Evolutionary conservation across 2,329 filamentous ascomycete species (phyloP).

Genomic region (Cercospora canescens): DNA sequence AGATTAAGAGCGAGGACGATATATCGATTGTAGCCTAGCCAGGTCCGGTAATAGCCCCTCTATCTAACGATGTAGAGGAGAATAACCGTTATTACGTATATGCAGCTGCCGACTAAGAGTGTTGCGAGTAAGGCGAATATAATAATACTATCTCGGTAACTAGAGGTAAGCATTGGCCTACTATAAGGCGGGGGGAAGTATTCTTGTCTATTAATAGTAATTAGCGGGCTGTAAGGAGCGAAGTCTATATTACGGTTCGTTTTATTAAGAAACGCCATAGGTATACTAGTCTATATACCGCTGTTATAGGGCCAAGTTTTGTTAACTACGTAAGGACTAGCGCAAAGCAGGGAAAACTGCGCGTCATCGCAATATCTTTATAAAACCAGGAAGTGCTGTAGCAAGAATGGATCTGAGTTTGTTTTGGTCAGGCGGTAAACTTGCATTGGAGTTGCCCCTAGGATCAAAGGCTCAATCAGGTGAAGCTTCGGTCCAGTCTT

Average conservation of each 20-base stretch:
- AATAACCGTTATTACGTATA: slow-evolving; percentile 34
- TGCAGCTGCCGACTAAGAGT: slow-evolving; percentile 30
- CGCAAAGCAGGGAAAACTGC: no score
- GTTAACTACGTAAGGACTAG: not conserved
- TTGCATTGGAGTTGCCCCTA: no score
- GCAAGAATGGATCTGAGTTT: not conserved
- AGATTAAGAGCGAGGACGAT: slow-evolving; percentile 70
- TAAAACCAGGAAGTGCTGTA: not conserved
- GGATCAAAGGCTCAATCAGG: no score
- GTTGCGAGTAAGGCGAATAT: slow-evolving; percentile 31
- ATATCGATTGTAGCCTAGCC: slow-evolving; percentile 59
- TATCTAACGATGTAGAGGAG: slow-evolving; percentile 32
- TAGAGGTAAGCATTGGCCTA: slow-evolving; percentile 21
- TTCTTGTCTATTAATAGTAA: slow-evolving; percentile 20
- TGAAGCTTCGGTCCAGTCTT: not conserved
- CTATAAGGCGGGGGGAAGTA: slow-evolving; percentile 37
- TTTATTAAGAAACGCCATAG: not conserved
- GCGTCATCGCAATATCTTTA: no score
- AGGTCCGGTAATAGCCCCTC: slow-evolving; percentile 33
- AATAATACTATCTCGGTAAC: slow-evolving; percentile 31
- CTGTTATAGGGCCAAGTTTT: not conserved
- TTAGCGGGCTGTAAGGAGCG: slow-evolving; percentile 24
- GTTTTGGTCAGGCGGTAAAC: not conserved
- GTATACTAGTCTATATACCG: not conserved
- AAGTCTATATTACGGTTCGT: not conserved